These are phyloP conservation scores for Hericium erinaceus DNA, from an alignment of 768 basidiomycete genomes.

Conservation along the genomic window DNA sequence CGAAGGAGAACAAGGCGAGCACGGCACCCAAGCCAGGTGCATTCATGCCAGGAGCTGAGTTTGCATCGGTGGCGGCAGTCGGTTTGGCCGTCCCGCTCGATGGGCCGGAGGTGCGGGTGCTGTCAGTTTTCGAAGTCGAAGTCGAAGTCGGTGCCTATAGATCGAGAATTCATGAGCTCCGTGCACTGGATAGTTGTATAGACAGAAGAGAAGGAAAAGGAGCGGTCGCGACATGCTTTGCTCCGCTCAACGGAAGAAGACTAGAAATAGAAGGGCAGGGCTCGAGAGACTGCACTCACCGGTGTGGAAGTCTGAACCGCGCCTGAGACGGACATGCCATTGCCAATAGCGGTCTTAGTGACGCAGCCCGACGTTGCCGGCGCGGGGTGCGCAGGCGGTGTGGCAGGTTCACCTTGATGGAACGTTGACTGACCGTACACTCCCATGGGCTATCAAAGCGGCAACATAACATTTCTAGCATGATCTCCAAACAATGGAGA, in stretches of 20 bases:
- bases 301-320: neutral
- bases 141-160: neutral
- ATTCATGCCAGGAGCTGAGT: neutral
- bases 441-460: constrained; percentile 43
- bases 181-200: neutral
- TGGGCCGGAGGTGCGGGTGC: neutral
- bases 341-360: constrained; percentile 39
- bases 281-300: neutral
- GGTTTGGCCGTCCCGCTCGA: neutral
- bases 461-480: neutral
- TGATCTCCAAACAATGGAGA: neutral
- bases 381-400: constrained; percentile 45
- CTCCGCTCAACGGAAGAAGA: neutral
- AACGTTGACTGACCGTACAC: constrained; percentile 62
- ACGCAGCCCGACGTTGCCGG: constrained; percentile 59
- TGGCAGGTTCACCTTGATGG: constrained; percentile 49
- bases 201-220: neutral
- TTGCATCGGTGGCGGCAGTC: neutral
- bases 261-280: neutral
- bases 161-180: no score
- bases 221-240: neutral
- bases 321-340: constrained; percentile 21
- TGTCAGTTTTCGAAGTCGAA: neutral
- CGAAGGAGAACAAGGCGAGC: no score
- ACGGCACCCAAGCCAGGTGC: neutral